Evolutionary conservation across 2,329 filamentous ascomycete species (phyloP).

Genomic region (Microascus cirrosus): DNA sequence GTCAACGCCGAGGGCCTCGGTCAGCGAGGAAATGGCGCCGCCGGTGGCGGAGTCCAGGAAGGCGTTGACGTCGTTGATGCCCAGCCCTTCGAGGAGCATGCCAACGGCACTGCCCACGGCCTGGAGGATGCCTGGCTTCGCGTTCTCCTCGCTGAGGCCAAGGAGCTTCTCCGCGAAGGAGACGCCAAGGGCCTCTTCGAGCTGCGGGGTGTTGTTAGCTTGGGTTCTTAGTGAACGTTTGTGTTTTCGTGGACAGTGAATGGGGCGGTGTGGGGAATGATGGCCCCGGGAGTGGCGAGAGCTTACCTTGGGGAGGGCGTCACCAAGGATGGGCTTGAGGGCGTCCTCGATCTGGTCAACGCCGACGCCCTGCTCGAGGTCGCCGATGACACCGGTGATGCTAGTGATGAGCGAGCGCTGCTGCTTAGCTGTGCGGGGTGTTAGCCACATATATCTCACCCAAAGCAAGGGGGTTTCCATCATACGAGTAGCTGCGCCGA

Average conservation of each 20-base stretch:
- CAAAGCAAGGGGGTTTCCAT: not conserved
- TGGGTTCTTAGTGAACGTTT: not conserved
- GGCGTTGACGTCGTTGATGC: constrained; percentile 3
- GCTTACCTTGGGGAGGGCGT: constrained; percentile 8
- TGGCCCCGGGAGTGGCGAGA: not conserved
- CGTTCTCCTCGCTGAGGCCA: constrained; percentile 4
- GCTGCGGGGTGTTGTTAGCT: not conserved
- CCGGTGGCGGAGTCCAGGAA: constrained; percentile 6
- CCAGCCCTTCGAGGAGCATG: constrained; percentile 4
- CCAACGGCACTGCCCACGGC: constrained; percentile 5
- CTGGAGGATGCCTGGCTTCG: constrained; percentile 5
- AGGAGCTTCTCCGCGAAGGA: constrained; percentile 8
- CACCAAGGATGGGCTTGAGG: constrained; percentile 10
- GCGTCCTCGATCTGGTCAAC: constrained; percentile 9
- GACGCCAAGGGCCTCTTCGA: constrained; percentile 7
- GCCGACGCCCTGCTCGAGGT: constrained; percentile 8
- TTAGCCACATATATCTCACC: not conserved
- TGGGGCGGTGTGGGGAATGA: not conserved
- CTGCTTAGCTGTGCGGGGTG: not conserved
- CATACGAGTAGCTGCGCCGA: constrained; percentile 8
- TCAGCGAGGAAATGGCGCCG: constrained; percentile 5
- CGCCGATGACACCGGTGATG: constrained; percentile 8
- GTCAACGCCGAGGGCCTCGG: constrained; percentile 5
- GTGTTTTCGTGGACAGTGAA: not conserved
- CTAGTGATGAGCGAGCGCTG: constrained; percentile 8